Evolutionary conservation across 1,284 basidiomycete species (phyloP).

Genomic region (Fereydounia khargensis): DNA sequence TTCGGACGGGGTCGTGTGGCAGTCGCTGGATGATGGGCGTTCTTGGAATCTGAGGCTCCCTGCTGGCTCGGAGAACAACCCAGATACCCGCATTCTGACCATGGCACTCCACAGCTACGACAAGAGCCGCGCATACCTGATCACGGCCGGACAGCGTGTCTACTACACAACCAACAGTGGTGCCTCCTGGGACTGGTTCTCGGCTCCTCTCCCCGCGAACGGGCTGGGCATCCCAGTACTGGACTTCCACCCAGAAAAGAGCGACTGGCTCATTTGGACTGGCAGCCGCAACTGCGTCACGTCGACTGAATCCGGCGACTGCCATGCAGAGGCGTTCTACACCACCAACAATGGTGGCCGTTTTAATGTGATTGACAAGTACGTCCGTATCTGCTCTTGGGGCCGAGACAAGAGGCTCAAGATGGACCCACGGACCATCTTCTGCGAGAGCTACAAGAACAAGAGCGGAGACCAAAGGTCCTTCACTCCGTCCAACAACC

Average conservation of each 20-base stretch:
- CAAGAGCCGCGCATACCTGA: conserved; percentile 80
- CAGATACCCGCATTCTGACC: conserved; percentile 60
- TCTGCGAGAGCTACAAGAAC: conserved; percentile 83
- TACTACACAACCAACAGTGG: conserved; percentile 81
- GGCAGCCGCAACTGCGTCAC: conserved; percentile 70
- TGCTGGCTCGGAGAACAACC: conserved; percentile 59
- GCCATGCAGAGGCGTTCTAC: conserved; percentile 49
- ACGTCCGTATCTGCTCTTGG: conserved; percentile 91
- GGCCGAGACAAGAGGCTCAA: conserved; percentile 73
- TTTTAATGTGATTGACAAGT: conserved; percentile 78
- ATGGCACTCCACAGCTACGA: conserved; percentile 82
- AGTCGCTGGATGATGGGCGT: conserved; percentile 91
- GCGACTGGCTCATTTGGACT: conserved; percentile 86
- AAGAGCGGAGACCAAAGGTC: conserved; percentile 77
- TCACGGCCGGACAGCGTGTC: conserved; percentile 69
- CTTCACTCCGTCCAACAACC: conserved; percentile 63
- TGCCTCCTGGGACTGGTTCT: conserved; percentile 67
- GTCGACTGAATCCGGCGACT: conserved; percentile 30
- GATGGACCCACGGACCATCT: conserved; percentile 77
- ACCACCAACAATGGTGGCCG: conserved; percentile 65
- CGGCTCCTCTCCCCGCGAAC: conserved; percentile 73
- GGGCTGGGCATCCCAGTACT: conserved; percentile 73
- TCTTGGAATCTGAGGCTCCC: conserved; percentile 69
- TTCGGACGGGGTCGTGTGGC: conserved; percentile 76
- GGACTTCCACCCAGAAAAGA: conserved; percentile 77